Evolutionary conservation across 1,139 yeast species (phyloP).

Genomic region (Lodderomyces oxycetoniae): DNA sequence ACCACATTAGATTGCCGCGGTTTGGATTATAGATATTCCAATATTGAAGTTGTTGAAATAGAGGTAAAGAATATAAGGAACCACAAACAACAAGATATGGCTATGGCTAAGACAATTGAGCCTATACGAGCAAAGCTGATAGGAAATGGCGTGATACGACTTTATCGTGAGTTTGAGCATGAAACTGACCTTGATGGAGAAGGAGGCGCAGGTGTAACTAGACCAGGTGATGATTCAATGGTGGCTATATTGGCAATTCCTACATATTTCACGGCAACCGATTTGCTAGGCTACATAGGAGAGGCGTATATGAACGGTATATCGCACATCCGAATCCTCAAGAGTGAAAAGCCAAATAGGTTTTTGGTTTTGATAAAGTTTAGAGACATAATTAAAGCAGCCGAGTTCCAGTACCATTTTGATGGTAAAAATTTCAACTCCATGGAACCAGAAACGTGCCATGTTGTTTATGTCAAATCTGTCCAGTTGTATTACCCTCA

Average conservation of each 20-base stretch:
- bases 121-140: constrained; percentile 55
- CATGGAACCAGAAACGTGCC: constrained; percentile 87
- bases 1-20: background rate
- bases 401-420: constrained; percentile 57
- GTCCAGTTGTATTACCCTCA: constrained; percentile 30
- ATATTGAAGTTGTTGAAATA: constrained; percentile 27
- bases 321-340: constrained; percentile 69
- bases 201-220: background rate
- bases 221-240: constrained; percentile 54
- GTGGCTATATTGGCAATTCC: constrained; percentile 83
- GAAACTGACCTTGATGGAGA: constrained; percentile 3
- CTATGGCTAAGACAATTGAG: constrained; percentile 24
- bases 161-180: constrained; percentile 50
- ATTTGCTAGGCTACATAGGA: constrained; percentile 75
- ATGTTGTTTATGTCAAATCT: constrained; percentile 65
- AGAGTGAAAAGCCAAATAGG: constrained; percentile 63
- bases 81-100: too few relatives aligned
- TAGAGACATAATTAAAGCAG: constrained; percentile 50
- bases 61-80: constrained; percentile 17
- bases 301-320: constrained; percentile 51
- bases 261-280: constrained; percentile 81
- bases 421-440: constrained; percentile 78
- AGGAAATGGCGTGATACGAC: constrained; percentile 69
- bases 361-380: constrained; percentile 78
- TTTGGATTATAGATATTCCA: constrained; percentile 32